Conservation (phyloP, 2,329 filamentous ascomycete species). For the Xenoacremonium recifei region DNA sequence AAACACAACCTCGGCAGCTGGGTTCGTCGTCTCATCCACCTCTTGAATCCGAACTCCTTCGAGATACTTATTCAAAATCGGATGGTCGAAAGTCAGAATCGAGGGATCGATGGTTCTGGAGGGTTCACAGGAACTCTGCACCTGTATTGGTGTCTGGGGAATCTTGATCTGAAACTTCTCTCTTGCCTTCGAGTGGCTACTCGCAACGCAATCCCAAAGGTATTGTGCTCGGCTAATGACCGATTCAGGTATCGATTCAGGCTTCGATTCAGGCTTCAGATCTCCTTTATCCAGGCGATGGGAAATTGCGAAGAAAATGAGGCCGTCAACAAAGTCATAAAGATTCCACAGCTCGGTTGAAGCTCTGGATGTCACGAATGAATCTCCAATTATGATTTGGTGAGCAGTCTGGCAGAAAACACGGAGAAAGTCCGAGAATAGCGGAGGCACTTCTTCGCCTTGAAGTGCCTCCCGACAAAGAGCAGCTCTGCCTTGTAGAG, state of each 20-base stretch:
- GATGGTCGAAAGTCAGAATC: conserved; percentile 48
- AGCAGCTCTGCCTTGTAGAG: too few species aligned
- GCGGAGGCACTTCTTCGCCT: too few species aligned
- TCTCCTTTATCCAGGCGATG: conserved; percentile 6
- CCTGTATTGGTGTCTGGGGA: too few species aligned
- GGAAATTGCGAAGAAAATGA: conserved; percentile 25
- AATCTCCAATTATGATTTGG: too few species aligned
- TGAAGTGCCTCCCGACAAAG: too few species aligned
- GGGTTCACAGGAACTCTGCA: too few species aligned
- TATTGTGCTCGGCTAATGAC: conserved; percentile 5
- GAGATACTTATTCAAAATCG: conserved; percentile 46
- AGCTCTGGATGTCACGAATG: too few species aligned
- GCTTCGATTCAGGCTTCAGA: neutral
- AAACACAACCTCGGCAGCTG: conserved; percentile 36
- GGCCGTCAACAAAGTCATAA: conserved; percentile 33
- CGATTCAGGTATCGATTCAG: conserved; percentile 1
- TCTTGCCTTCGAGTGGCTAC: neutral
- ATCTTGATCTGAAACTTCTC: neutral
- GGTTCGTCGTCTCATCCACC: conserved; percentile 17
- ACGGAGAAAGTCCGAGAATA: too few species aligned
- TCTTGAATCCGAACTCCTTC: conserved; percentile 38
- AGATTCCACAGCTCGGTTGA: too few species aligned
- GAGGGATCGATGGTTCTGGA: conserved; percentile 15
- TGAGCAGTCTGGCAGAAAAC: too few species aligned
- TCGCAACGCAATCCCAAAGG: conserved; percentile 4